Evolutionary conservation across 352 stramenopile genomes (phyloP).

Genomic region (Phytophthora pseudosyringae): DNA sequence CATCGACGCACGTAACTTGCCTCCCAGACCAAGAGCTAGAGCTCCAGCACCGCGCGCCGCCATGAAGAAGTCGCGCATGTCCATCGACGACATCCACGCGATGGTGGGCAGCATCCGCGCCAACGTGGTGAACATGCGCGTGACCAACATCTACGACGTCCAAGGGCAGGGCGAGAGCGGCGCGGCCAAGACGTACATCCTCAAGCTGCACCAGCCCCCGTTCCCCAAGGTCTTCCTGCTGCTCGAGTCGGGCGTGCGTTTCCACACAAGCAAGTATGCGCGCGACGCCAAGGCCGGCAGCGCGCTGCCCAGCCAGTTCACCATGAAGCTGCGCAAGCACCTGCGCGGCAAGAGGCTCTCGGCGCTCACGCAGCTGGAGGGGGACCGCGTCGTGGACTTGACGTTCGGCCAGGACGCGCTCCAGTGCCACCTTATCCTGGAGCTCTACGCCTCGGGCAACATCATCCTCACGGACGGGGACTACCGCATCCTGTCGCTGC

Average conservation of each 20-base stretch:
- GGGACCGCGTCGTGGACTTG: slow-evolving; percentile 97
- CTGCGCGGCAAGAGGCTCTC: slow-evolving; percentile 95
- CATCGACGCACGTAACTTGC: too few species aligned
- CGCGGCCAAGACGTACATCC: slow-evolving; percentile 92
- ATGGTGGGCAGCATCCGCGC: slow-evolving; percentile 88
- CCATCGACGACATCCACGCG: slow-evolving; percentile 88
- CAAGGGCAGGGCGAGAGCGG: slow-evolving; percentile 79
- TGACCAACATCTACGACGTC: slow-evolving; percentile 98
- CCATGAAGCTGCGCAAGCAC: slow-evolving; percentile 98
- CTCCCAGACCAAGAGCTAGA: neutral
- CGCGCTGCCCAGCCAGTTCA: slow-evolving; percentile 94
- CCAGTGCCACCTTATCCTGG: slow-evolving; percentile 95
- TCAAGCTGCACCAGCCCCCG: slow-evolving; percentile 92
- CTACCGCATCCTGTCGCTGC: slow-evolving; percentile 95
- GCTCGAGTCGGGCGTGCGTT: slow-evolving; percentile 96
- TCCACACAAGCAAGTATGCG: slow-evolving; percentile 95
- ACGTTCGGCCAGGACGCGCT: slow-evolving; percentile 93
- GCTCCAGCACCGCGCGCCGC: neutral
- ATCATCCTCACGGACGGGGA: slow-evolving; percentile 96
- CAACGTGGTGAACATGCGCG: slow-evolving; percentile 90
- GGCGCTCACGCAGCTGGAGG: slow-evolving; percentile 92
- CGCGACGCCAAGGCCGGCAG: slow-evolving; percentile 61
- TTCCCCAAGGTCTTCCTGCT: slow-evolving; percentile 94
- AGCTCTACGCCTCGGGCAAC: slow-evolving; percentile 98
- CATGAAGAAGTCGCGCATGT: slow-evolving; percentile 90